Percentiles rank a stretch among this genome's conserved stretches.
These are phyloP conservation scores for Ceratobasidium papillatum DNA, from an alignment of 1,284 basidiomycete species.

Conservation along the genomic window DNA sequence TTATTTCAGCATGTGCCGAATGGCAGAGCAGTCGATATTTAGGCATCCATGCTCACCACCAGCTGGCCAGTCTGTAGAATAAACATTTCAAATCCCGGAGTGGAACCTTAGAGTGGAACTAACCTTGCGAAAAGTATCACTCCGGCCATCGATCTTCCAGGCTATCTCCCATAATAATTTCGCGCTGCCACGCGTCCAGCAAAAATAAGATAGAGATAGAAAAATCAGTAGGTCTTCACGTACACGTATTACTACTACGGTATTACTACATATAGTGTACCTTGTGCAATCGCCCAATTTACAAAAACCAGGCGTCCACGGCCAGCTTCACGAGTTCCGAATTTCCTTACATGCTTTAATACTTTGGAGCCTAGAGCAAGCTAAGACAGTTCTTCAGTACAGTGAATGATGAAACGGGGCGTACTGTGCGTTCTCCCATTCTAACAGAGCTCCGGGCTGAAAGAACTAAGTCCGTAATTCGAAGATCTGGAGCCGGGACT, in stretches of 20 bases:
- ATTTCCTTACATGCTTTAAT: conserved; percentile 89
- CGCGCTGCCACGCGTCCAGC: conserved; percentile 63
- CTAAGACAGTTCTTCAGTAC: conserved; percentile 5
- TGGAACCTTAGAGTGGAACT: conserved; percentile 43
- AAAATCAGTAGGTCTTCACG: conserved; percentile 51
- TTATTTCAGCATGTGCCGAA: conserved; percentile 83
- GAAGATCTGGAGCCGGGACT: conserved; percentile 87
- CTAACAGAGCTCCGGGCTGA: conserved; percentile 81
- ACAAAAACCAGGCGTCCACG: conserved; percentile 94
- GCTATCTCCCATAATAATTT: conserved; percentile 86
- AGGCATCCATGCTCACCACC: conserved; percentile 79
- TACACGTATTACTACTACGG: too few species aligned
- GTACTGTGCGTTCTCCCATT: conserved; percentile 93
- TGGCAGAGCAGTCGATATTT: conserved; percentile 74
- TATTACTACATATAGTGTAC: conserved; percentile 96
- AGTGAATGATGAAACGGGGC: conserved; percentile 45
- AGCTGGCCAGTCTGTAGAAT: conserved; percentile 74
- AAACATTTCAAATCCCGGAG: conserved; percentile 36
- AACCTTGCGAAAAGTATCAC: conserved; percentile 91
- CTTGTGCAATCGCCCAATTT: conserved; percentile 71
- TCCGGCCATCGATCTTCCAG: conserved; percentile 94
- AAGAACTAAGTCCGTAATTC: conserved; percentile 83
- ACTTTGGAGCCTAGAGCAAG: conserved; percentile 71
- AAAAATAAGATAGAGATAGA: conserved; percentile 22
- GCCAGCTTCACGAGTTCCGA: conserved; percentile 84